These are phyloP conservation scores for Schizothecium vesticola DNA, from an alignment of 495 filamentous ascomycete species.

Conservation along the genomic window DNA sequence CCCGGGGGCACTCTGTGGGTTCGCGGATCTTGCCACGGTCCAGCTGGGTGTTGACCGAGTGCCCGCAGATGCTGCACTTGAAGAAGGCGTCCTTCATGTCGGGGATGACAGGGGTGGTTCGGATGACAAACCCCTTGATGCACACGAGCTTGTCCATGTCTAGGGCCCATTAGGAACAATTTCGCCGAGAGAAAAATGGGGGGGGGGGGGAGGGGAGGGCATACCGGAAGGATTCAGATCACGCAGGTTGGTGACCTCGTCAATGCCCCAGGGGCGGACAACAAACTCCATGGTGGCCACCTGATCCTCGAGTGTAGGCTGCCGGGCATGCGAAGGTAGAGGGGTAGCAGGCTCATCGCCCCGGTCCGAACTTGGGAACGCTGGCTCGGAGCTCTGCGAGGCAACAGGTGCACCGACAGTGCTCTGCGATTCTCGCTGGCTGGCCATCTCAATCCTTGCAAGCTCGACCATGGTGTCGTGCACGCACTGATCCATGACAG, in stretches of 20 bases:
- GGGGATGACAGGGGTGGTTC: slow-evolving; percentile 90
- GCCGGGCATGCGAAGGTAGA: slow-evolving; percentile 22
- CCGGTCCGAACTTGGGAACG: slow-evolving; percentile 68
- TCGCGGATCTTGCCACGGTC: slow-evolving; percentile 96
- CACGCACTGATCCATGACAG: slow-evolving; percentile 88
- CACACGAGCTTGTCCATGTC: slow-evolving; percentile 96
- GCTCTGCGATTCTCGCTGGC: slow-evolving; percentile 53
- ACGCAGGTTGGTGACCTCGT: slow-evolving; percentile 82
- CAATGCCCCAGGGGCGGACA: slow-evolving; percentile 85
- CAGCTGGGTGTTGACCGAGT: slow-evolving; percentile 82
- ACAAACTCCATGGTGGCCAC: slow-evolving; percentile 72
- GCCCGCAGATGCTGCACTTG: slow-evolving; percentile 85
- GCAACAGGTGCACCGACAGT: slow-evolving; percentile 36
- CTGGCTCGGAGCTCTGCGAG: slow-evolving; percentile 62
- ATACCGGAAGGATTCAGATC: slow-evolving; percentile 81
- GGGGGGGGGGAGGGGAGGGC: too few species aligned
- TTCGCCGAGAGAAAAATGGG: background rate
- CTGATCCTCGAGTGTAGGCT: slow-evolving; percentile 45
- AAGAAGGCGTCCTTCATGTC: slow-evolving; percentile 97
- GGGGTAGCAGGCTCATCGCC: slow-evolving; percentile 43
- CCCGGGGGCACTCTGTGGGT: slow-evolving; percentile 81
- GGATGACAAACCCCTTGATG: slow-evolving; percentile 95
- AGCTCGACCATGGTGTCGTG: slow-evolving; percentile 93
- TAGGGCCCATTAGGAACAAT: background rate
- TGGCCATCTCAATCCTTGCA: slow-evolving; percentile 73